Evolutionary conservation across 176 grass and related monocot species (phyloP).

Genomic region (Puya raimondii): DNA sequence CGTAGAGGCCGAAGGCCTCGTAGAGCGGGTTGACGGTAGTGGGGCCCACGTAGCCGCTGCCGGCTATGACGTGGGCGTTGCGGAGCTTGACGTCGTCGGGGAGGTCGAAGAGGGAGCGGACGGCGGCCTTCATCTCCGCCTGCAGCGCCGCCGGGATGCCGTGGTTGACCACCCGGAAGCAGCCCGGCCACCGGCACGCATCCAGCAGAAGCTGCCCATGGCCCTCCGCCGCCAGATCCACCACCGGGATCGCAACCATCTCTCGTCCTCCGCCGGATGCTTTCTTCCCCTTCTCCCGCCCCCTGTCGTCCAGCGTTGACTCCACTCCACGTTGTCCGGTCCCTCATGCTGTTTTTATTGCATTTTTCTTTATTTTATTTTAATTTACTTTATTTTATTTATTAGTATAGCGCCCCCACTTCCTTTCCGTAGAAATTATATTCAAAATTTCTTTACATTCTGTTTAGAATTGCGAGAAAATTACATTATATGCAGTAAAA

Average conservation of each 20-base stretch:
- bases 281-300: constrained; percentile 1
- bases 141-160: constrained; percentile 39
- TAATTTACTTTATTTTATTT: too few species aligned
- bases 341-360: too few species aligned
- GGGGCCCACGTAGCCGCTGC: constrained; percentile 59
- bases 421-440: too few species aligned
- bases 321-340: background rate
- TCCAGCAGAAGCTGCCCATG: constrained; percentile 23
- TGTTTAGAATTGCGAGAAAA: too few species aligned
- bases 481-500: too few species aligned
- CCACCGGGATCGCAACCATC: constrained; percentile 33
- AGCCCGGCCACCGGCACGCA: constrained; percentile 38
- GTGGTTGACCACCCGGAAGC: constrained; percentile 57
- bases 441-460: too few species aligned
- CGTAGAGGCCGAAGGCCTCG: constrained; percentile 55
- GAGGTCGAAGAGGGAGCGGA: constrained; percentile 64
- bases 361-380: too few species aligned
- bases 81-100: constrained; percentile 64
- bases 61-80: constrained; percentile 46
- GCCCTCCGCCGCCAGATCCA: constrained; percentile 28
- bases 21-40: constrained; percentile 53
- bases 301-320: constrained; percentile 4
- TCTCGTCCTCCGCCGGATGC: background rate
- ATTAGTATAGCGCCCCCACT: too few species aligned
- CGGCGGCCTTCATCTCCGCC: constrained; percentile 61